phyloP scores from a whole-genome alignment of 2,329 filamentous ascomycete genomes.

The Aspergillus sp. region DNA sequence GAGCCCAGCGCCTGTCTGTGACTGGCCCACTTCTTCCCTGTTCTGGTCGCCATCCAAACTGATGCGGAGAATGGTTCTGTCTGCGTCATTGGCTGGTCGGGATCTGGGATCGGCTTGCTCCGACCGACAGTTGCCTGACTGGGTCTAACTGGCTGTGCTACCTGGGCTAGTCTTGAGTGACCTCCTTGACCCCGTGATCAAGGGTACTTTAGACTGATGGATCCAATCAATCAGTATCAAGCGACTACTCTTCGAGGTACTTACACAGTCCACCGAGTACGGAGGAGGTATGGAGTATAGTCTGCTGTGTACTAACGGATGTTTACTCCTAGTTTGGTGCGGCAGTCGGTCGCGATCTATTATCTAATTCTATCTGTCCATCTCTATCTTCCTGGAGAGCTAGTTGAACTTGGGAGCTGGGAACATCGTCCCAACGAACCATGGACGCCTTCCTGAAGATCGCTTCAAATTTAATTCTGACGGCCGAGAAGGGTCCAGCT shows the following conservation, averaged over 20 bases:
- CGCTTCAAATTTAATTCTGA: background rate
- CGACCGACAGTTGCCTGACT: background rate
- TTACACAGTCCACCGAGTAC: too few relatives aligned
- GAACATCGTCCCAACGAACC: background rate
- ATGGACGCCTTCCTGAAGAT: background rate
- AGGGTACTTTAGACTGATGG: background rate
- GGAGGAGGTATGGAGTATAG: too few relatives aligned
- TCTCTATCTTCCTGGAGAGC: background rate
- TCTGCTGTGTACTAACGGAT: too few relatives aligned
- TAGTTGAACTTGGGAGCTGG: background rate
- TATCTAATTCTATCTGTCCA: background rate
- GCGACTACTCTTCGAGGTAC: too few relatives aligned
- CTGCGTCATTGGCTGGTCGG: slow-evolving; percentile 7
- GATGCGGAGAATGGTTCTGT: slow-evolving; percentile 19
- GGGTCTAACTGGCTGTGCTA: background rate
- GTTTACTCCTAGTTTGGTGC: too few relatives aligned
- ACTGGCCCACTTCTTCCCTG: background rate
- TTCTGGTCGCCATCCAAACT: slow-evolving; percentile 4
- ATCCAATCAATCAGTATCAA: too few relatives aligned
- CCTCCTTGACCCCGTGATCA: background rate
- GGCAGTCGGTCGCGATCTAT: background rate
- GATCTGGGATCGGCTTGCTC: background rate
- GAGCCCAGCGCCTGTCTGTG: background rate
- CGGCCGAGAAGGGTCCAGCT: background rate
- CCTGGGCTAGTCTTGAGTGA: slow-evolving; percentile 2